phyloP scores from a whole-genome alignment of 139 green algal species.

The Edaphochlamys debaryana region DNA sequence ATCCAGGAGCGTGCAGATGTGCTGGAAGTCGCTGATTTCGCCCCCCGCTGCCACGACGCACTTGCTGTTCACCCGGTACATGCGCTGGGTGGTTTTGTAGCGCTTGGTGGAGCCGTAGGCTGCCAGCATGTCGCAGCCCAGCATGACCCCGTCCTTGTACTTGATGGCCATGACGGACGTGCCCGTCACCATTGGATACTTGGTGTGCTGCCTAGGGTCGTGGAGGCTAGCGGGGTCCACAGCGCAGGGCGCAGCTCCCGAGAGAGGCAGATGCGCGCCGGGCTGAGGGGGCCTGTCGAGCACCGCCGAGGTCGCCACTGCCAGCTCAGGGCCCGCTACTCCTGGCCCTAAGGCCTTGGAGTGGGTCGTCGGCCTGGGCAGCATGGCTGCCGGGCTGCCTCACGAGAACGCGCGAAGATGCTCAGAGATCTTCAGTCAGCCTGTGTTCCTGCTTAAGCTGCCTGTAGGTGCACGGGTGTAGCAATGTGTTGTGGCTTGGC shows the following conservation, averaged over 20 bases:
- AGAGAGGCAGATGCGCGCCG: conserved; percentile 58
- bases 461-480: too few species aligned
- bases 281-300: conserved; percentile 52
- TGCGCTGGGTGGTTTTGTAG: conserved; percentile 94
- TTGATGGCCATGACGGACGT: conserved; percentile 94
- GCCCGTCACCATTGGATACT: conserved; percentile 96
- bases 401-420: too few species aligned
- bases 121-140: conserved; percentile 95
- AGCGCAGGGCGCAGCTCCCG: conserved; percentile 72
- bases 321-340: conserved; percentile 73
- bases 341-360: conserved; percentile 79
- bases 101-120: conserved; percentile 97
- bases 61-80: conserved; percentile 80
- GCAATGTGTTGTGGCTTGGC: too few species aligned
- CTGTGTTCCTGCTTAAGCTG: too few species aligned
- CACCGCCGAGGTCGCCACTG: conserved; percentile 58
- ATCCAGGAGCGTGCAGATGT: conserved; percentile 90
- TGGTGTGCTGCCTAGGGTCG: conserved; percentile 58
- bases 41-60: conserved; percentile 87
- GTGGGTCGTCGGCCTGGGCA: conserved; percentile 62
- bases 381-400: conserved; percentile 35
- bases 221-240: conserved; percentile 69
- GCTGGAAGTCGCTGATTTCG: conserved; percentile 95
- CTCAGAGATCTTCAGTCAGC: neutral
- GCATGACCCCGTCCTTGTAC: conserved; percentile 95